Base-by-base conservation (phyloP, 139 green algal species). In the Haematococcus sp. region DNA sequence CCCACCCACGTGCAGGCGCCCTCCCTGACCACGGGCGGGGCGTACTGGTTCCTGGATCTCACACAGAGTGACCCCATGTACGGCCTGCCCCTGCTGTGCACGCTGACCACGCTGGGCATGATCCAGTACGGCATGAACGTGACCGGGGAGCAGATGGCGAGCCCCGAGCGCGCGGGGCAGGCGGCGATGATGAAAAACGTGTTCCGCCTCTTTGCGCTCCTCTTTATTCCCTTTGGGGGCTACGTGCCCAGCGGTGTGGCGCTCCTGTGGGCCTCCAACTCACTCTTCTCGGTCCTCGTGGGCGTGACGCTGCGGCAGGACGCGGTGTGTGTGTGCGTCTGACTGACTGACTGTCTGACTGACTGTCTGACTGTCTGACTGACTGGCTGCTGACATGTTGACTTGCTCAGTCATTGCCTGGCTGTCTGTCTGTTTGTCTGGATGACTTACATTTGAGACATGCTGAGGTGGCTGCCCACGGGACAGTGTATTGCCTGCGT, bases 41-140 rank as follows among this genome's bases (percentile, higher is more conserved):
- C 76, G 13, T 33, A 90, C 1, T 97, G 90, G 93, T 97, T 97
- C 81, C 79, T 63, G 0, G 86, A 98, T 86, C 86, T 98, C 5
- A 94, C 93, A 0, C 27, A 86, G 20, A 60, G 89, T 15, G 94
- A 98, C 82, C 83, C 93, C 0, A 87, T 75, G 35, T 96, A 90
- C 35, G 73, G 77, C 33, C 75, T 98, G 51, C 94, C 94, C 19
- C 68, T 93, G 17, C 64, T 94, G n/a, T 87, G 87, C n/a, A 76
- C 75, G 15, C 22, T 77, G 16, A 75, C 86, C 16, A 96, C 96
- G 35, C 77, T 98, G 44, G 70, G 80, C 0, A 92, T 89, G 44
- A 77, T 97, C 5, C 79, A 96, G 81, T 81, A 92, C 28, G 85
- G 85, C 9, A 87, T 85, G 3, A 88, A 75, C 89, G 63, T 87